Evolutionary conservation across 331 rosid species (phyloP).

Genomic region (Prunus yedoensis): DNA sequence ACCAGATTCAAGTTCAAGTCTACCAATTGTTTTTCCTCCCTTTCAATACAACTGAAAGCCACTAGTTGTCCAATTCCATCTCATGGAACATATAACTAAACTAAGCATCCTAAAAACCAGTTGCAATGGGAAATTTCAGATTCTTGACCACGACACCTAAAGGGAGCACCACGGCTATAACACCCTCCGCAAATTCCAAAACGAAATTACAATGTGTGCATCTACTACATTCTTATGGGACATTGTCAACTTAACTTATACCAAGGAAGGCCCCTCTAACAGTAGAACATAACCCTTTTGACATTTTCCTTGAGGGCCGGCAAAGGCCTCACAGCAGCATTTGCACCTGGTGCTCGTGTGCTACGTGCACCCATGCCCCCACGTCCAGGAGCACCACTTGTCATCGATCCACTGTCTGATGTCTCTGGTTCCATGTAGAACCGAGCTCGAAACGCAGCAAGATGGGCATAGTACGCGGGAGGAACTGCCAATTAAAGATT

Average conservation of each 20-base stretch:
- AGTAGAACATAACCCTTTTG: constrained; percentile 90
- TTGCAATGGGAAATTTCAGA: not conserved
- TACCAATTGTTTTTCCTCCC: no score
- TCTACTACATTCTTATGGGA: not conserved
- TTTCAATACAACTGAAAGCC: not conserved
- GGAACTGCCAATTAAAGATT: constrained; percentile 59
- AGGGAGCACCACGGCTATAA: not conserved
- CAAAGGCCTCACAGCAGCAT: constrained; percentile 81
- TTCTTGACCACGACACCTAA: not conserved
- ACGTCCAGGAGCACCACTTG: constrained; percentile 72
- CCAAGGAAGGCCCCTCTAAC: constrained; percentile 27
- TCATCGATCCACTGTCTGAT: constrained; percentile 81
- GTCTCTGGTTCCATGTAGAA: constrained; percentile 94
- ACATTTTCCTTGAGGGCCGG: constrained; percentile 89
- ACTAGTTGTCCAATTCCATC: not conserved
- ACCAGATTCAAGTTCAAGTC: no score
- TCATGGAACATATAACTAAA: no score
- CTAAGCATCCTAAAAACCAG: not conserved
- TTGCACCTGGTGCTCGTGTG: constrained; percentile 56
- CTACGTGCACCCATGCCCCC: constrained; percentile 53
- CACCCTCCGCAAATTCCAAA: not conserved
- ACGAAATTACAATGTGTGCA: not conserved
- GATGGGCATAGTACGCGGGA: constrained; percentile 91
- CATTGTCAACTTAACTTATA: not conserved
- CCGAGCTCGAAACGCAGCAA: constrained; percentile 93